Percentiles rank a stretch among this genome's conserved stretches.
These are phyloP conservation scores for Mycena alexandri DNA, from an alignment of 768 basidiomycete species.

Conservation along the genomic window DNA sequence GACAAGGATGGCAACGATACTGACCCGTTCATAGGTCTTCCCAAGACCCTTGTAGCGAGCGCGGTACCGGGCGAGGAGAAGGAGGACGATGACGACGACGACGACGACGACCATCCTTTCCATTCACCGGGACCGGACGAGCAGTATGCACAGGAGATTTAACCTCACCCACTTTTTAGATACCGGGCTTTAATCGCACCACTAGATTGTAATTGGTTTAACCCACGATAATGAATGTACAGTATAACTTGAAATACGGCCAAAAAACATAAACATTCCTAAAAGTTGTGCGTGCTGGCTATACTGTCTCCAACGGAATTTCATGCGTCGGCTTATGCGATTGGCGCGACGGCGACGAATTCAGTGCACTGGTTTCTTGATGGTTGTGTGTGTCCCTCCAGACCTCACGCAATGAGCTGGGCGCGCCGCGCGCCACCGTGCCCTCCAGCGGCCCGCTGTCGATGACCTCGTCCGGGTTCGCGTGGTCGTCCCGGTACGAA, in stretches of 20 bases:
- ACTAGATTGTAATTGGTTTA: no score
- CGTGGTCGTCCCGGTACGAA: conserved; percentile 37
- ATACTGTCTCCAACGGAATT: conserved; percentile 33
- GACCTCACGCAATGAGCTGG: conserved; percentile 39
- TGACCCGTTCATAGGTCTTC: conserved; percentile 58
- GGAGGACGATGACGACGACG: conserved; percentile 44
- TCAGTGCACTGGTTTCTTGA: conserved; percentile 32
- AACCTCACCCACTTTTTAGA: background rate
- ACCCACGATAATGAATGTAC: conserved; percentile 12
- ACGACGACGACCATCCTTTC: conserved; percentile 38
- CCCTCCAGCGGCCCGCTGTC: conserved; percentile 42
- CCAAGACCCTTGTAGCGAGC: conserved; percentile 13
- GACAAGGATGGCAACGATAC: conserved; percentile 70
- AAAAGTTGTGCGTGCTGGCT: background rate
- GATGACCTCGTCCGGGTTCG: conserved; percentile 23
- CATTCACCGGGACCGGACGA: conserved; percentile 24
- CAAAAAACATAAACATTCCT: background rate
- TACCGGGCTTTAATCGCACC: no score
- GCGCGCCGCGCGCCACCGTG: conserved; percentile 49
- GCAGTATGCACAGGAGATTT: conserved; percentile 30
- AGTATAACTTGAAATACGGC: background rate
- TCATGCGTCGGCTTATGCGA: background rate
- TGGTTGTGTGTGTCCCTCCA: conserved; percentile 46
- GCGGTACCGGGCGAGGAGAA: conserved; percentile 41
- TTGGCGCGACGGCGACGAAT: no score